Evolutionary conservation across 2,329 filamentous ascomycete genomes (phyloP), one percentile per base, ranked within the genome.

Genomic region (Akanthomyces lecanii): DNA sequence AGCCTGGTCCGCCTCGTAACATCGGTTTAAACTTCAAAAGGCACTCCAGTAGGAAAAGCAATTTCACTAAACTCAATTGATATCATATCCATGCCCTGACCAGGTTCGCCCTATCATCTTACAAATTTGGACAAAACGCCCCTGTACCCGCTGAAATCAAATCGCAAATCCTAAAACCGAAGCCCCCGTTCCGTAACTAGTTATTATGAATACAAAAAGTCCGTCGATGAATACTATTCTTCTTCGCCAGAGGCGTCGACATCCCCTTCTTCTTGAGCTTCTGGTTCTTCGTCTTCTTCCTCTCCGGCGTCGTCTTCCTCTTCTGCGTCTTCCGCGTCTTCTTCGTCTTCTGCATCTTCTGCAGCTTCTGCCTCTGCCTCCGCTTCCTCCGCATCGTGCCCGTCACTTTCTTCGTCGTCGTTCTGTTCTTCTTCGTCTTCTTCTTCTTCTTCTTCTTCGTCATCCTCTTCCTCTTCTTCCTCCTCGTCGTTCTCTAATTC

Each of bases 221-320:
- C 28, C n/a, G 28, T 48, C 25, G 48, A 30, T 21, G 8, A 4
- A 28, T 55, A 30, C 54, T 65, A 75, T 63, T 73, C 68, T 38
- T 74, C 72, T 58, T 75, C 74, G 18, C 74, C 74, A 60, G 74
- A 73, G 4, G 73, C 73, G 42, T 75, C 74, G 16, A 74, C 69
- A 44, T 74, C 74, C 40, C 69, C 70, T 23, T 64, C 63, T 33
- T 50, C 58, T 53, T 57, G 36, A 10, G 28, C 42, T 61, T 54
- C n/a, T n/a, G 6, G 40, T 25, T 55, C 50, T 7, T 52, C 45
- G 4, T 23, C 50, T 11, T 28, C 42, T 21, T 50, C 51, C n/a
- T 44, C 51, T 18, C 47, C 47, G 3, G 11, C 45, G 14, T 52
- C 61, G n/a, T 58, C 61, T 11, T 58, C 36, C 38, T 33, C 53